Conservation (phyloP, 768 basidiomycete species). For the Suillus ampliporus region DNA sequence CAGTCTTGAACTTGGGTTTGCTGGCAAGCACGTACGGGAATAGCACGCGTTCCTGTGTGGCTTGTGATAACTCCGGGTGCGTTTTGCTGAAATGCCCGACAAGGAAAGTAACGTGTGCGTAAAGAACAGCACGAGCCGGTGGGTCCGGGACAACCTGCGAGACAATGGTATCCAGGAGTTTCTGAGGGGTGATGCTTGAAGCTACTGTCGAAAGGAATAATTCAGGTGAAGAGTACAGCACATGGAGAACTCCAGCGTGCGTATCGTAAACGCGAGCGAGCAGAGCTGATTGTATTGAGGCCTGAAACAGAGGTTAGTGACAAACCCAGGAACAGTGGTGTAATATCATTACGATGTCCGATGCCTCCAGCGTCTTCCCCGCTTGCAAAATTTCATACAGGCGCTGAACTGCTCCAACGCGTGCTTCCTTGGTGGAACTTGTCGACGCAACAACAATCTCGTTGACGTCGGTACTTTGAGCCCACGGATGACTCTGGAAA, state of each 20-base stretch:
- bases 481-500: conserved; percentile 28
- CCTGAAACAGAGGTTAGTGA: conserved; percentile 37
- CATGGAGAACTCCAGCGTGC: conserved; percentile 62
- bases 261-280: conserved; percentile 73
- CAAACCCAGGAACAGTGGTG: background rate
- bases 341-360: conserved; percentile 46
- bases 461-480: conserved; percentile 42
- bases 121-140: conserved; percentile 57
- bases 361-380: conserved; percentile 28
- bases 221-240: conserved; percentile 63
- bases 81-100: conserved; percentile 46
- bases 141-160: conserved; percentile 41
- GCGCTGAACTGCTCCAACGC: conserved; percentile 62
- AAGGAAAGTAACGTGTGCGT: conserved; percentile 63
- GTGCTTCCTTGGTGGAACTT: conserved; percentile 63
- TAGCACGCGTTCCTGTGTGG: conserved; percentile 57
- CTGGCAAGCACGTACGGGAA: conserved; percentile 80
- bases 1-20: conserved; percentile 70
- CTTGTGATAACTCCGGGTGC: conserved; percentile 33
- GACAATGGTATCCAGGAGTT: conserved; percentile 27
- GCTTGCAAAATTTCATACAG: conserved; percentile 48
- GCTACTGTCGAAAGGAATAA: conserved; percentile 46
- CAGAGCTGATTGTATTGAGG: conserved; percentile 66
- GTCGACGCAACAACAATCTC: conserved; percentile 59
- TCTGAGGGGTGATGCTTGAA: conserved; percentile 23